These are phyloP conservation scores for Allomyces arbusculus DNA, from an alignment of 192 early-diverging fungal species.

Conservation along the genomic window DNA sequence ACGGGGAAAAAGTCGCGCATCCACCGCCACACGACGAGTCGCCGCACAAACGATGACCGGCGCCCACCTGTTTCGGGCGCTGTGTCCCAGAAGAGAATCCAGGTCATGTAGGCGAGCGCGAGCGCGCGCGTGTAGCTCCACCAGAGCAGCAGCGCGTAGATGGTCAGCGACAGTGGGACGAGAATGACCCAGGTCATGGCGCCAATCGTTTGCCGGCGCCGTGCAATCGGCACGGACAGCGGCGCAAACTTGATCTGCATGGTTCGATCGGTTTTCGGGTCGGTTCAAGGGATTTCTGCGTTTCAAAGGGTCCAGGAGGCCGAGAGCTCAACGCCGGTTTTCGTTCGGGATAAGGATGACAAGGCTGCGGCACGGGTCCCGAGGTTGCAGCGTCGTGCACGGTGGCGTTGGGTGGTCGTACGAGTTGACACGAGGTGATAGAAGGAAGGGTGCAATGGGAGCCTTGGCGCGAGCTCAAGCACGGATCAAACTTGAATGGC, in stretches of 20 bases:
- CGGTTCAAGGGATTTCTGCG: too few species aligned
- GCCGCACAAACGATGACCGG: constrained; percentile 22
- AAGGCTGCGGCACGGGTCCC: too few species aligned
- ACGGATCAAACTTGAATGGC: too few species aligned
- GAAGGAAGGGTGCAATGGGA: too few species aligned
- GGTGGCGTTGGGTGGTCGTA: too few species aligned
- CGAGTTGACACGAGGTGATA: too few species aligned
- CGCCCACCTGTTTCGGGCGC: constrained; percentile 64
- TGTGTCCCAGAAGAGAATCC: constrained; percentile 44
- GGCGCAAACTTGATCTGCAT: constrained; percentile 36
- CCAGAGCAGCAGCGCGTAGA: constrained; percentile 43
- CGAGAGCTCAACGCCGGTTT: too few species aligned
- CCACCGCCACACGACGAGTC: constrained; percentile 50
- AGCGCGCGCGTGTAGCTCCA: constrained; percentile 30
- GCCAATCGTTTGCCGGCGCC: constrained; percentile 42
- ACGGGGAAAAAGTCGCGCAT: constrained; percentile 69
- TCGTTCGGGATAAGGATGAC: too few species aligned
- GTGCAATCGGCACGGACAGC: constrained; percentile 32
- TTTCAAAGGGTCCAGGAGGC: too few species aligned
- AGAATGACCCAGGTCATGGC: constrained; percentile 39
- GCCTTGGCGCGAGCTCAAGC: too few species aligned
- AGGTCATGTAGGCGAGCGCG: constrained; percentile 54
- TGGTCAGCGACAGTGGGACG: constrained; percentile 23
- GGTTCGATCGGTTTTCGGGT: neutral
- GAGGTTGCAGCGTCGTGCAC: too few species aligned